These are phyloP conservation scores for Monosporascus sp. DNA, from an alignment of 2,329 filamentous ascomycete genomes.

Conservation along the genomic window DNA sequence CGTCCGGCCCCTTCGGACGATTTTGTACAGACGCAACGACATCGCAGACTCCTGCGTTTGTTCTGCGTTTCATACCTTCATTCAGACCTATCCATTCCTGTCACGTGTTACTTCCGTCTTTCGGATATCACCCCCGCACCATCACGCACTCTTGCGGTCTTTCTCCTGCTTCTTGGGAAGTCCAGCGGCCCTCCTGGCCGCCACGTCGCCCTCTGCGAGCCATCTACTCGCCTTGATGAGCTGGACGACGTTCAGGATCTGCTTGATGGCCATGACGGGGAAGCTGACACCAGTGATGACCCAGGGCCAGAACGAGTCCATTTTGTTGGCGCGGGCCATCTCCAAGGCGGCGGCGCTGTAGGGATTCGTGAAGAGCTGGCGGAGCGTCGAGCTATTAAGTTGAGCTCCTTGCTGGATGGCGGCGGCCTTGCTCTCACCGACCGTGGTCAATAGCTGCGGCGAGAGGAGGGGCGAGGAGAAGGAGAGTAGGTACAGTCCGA, in stretches of 20 bases:
- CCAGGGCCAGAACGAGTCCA: constrained; percentile 63
- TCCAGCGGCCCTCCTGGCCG: constrained; percentile 52
- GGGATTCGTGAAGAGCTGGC: constrained; percentile 77
- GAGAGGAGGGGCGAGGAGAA: constrained; percentile 89
- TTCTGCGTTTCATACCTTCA: no score
- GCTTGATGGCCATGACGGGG: constrained; percentile 87
- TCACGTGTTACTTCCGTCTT: no score
- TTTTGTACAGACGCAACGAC: no score
- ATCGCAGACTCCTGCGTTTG: no score
- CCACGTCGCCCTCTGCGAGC: constrained; percentile 85
- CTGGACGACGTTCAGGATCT: constrained; percentile 90
- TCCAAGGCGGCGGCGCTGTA: constrained; percentile 92
- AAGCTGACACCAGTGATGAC: constrained; percentile 73
- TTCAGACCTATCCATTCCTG: no score
- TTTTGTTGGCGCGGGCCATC: constrained; percentile 89
- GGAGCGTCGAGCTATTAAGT: constrained; percentile 62
- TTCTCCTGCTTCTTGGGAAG: constrained; percentile 42
- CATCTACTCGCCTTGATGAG: constrained; percentile 87
- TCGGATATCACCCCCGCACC: no score
- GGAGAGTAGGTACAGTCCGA: constrained; percentile 93
- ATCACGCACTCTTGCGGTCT: constrained; percentile 12
- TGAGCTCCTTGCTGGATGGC: constrained; percentile 61
- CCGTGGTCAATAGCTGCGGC: constrained; percentile 68
- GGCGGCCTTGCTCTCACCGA: constrained; percentile 46
- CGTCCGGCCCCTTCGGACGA: no score